These are phyloP conservation scores for Phialophora tarda DNA, from an alignment of 2,329 filamentous ascomycete genomes.

Conservation along the genomic window DNA sequence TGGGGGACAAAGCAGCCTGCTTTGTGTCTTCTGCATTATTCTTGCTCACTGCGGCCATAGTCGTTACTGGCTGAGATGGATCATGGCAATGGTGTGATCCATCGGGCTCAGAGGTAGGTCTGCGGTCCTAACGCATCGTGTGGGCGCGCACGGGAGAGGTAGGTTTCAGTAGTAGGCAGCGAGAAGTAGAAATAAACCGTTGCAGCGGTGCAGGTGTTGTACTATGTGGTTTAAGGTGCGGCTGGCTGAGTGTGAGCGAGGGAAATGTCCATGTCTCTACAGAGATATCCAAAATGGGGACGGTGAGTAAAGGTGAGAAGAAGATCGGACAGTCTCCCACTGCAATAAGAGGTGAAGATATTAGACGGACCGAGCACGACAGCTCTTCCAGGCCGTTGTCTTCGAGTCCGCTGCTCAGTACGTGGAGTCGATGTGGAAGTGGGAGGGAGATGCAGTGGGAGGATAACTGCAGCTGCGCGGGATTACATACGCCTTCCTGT, in stretches of 20 bases:
- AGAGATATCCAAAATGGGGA: slow-evolving; percentile 33
- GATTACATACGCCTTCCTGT: slow-evolving; percentile 7
- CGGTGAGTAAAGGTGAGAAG: slow-evolving; percentile 26
- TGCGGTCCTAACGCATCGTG: slow-evolving; percentile 13
- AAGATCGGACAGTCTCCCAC: slow-evolving; percentile 28
- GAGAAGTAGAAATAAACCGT: neutral
- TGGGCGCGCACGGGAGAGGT: neutral
- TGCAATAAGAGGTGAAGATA: slow-evolving; percentile 27
- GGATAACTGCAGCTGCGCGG: neutral
- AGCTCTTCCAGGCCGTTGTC: slow-evolving; percentile 4
- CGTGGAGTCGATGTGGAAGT: slow-evolving; percentile 16
- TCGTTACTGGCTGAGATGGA: slow-evolving; percentile 24
- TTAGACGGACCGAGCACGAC: slow-evolving; percentile 38
- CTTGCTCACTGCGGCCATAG: slow-evolving; percentile 52
- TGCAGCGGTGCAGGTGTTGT: neutral
- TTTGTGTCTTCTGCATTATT: slow-evolving; percentile 53
- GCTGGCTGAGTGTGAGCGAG: slow-evolving; percentile 17
- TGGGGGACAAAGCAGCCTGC: slow-evolving; percentile 53
- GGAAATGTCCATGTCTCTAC: slow-evolving; percentile 25
- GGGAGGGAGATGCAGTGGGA: slow-evolving; percentile 7
- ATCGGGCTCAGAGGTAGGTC: slow-evolving; percentile 23
- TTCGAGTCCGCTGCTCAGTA: slow-evolving; percentile 5
- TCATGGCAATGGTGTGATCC: slow-evolving; percentile 33
- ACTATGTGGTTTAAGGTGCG: slow-evolving; percentile 8
- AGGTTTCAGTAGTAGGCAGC: neutral